Evolutionary conservation across 345 rosid species (phyloP).

Genomic region (Syzygium aromaticum): DNA sequence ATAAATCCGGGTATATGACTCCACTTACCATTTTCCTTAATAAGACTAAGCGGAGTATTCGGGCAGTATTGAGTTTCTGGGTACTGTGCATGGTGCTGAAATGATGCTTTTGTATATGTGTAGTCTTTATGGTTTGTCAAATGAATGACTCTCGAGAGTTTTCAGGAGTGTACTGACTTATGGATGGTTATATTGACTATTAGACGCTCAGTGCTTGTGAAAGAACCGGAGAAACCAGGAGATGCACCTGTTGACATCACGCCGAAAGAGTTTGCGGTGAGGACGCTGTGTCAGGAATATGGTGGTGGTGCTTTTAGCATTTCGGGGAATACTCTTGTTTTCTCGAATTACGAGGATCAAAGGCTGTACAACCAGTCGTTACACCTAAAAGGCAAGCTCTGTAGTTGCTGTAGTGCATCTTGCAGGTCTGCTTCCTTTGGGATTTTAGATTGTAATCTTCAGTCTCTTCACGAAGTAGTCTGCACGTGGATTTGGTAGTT

Average conservation of each 20-base stretch:
- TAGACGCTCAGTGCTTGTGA: conserved; percentile 72
- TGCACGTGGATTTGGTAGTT: not conserved
- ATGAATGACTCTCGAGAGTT: not conserved
- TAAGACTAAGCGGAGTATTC: not conserved
- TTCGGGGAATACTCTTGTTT: conserved; percentile 47
- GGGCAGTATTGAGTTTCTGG: not conserved
- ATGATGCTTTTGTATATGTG: not conserved
- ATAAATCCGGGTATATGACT: conserved; percentile 55
- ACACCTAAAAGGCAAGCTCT: conserved; percentile 26
- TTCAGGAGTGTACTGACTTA: not conserved
- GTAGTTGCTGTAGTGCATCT: not conserved
- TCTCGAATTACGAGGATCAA: conserved; percentile 86
- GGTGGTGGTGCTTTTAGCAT: conserved; percentile 88
- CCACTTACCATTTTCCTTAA: not conserved
- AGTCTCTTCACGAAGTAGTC: not conserved
- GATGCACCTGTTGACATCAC: conserved; percentile 57
- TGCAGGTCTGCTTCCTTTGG: not conserved
- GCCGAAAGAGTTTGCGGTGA: conserved; percentile 67
- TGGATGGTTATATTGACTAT: not conserved
- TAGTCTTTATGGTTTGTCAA: not conserved
- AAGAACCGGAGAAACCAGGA: conserved; percentile 43
- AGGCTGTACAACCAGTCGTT: conserved; percentile 60
- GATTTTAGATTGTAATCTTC: not conserved
- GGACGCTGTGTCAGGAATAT: conserved; percentile 77
- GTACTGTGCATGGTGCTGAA: not conserved